Conservation (phyloP, 148 eudicot genomes). For the Rhododendron simsii region DNA sequence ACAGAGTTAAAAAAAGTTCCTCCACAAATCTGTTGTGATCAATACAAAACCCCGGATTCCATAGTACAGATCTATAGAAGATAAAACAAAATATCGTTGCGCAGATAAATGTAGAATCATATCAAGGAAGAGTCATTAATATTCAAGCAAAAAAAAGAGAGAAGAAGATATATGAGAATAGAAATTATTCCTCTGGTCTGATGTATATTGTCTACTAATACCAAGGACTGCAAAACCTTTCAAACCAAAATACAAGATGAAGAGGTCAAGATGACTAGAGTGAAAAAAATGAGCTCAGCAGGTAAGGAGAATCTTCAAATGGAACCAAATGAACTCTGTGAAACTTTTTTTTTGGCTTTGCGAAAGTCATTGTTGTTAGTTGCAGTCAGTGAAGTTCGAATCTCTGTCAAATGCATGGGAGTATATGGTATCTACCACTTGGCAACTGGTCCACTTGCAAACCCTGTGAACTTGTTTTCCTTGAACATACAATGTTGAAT, state of each 20-base stretch:
- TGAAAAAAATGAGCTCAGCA: not conserved
- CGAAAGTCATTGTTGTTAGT: not conserved
- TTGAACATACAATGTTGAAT: not conserved
- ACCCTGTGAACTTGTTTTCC: not conserved
- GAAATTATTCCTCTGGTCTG: not conserved
- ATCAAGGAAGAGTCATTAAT: not conserved
- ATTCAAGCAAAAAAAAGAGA: not conserved
- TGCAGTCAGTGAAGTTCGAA: too few relatives aligned
- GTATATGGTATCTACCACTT: not conserved
- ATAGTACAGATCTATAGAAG: not conserved
- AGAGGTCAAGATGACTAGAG: not conserved
- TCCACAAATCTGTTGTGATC: not conserved
- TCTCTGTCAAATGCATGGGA: too few relatives aligned
- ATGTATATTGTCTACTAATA: not conserved
- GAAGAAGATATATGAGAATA: not conserved
- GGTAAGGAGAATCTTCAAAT: not conserved
- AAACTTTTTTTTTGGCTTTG: not conserved
- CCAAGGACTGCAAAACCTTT: not conserved
- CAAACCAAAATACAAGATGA: not conserved
- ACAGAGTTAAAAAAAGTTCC: not conserved
- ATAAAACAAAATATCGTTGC: not conserved
- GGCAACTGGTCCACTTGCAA: not conserved
- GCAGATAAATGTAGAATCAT: not conserved
- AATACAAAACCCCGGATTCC: not conserved
- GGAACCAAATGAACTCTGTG: not conserved